Evolutionary conservation across 2,329 filamentous ascomycete species (phyloP).

Genomic region (Boeremia exigua): DNA sequence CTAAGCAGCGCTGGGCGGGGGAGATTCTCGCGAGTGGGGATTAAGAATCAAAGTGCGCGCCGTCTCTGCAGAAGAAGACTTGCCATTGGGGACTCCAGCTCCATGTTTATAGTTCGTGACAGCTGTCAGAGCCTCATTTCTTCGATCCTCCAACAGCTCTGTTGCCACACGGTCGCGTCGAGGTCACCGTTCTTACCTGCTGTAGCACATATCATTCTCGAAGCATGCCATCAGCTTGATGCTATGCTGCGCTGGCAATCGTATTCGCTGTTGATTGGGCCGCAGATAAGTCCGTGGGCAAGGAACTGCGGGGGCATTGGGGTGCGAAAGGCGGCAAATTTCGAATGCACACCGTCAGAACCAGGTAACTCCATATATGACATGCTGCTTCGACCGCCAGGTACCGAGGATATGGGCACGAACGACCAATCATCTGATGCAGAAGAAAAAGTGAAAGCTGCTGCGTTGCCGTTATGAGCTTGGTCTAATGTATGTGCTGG

Average conservation of each 20-base stretch:
- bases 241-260: conserved; percentile 41
- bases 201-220: conserved; percentile 29
- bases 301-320: conserved; percentile 35
- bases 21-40: conserved; percentile 32
- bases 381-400: conserved; percentile 32
- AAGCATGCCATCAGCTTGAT: conserved; percentile 30
- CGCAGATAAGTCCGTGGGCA: conserved; percentile 29
- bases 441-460: conserved; percentile 22
- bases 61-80: conserved; percentile 30
- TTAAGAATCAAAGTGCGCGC: conserved; percentile 28
- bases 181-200: conserved; percentile 28
- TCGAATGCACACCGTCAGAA: conserved; percentile 32
- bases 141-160: conserved; percentile 25
- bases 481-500: conserved; percentile 42
- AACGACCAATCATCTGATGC: conserved; percentile 34
- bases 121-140: conserved; percentile 35
- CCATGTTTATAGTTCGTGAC: conserved; percentile 42
- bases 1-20: conserved; percentile 28
- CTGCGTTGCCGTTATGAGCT: conserved; percentile 32
- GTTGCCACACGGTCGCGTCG: conserved; percentile 34
- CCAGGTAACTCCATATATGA: conserved; percentile 39
- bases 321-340: conserved; percentile 28
- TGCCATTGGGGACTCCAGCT: conserved; percentile 26
- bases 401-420: conserved; percentile 27
- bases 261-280: conserved; percentile 36